These are phyloP conservation scores for Edaphochlamys debaryana DNA, from an alignment of 139 green algal species.

Conservation along the genomic window DNA sequence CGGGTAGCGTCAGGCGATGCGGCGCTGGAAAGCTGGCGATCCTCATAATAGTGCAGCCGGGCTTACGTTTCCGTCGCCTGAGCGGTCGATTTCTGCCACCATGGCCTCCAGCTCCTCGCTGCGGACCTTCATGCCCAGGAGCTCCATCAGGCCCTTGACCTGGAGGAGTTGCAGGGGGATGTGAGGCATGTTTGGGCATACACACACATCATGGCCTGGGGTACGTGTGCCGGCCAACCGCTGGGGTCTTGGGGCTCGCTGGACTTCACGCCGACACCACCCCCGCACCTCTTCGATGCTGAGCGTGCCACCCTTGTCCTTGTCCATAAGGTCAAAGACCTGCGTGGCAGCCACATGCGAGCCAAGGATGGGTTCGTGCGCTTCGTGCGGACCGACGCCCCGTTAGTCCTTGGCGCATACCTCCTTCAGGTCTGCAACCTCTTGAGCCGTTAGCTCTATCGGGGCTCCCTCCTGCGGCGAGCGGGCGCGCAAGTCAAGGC, in stretches of 20 bases:
- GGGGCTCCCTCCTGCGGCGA: not conserved
- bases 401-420: not conserved
- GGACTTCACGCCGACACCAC: too few relatives aligned
- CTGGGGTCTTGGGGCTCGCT: too few relatives aligned
- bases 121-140: conserved; percentile 53
- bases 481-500: too few relatives aligned
- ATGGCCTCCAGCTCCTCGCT: conserved; percentile 45
- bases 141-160: conserved; percentile 56
- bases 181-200: not conserved
- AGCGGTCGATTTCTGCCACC: conserved; percentile 44
- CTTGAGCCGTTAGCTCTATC: conserved; percentile 18
- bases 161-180: too few relatives aligned
- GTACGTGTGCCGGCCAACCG: not conserved
- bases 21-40: too few relatives aligned
- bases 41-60: too few relatives aligned
- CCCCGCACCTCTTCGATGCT: conserved; percentile 37
- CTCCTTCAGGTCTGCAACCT: conserved; percentile 30
- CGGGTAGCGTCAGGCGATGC: too few relatives aligned
- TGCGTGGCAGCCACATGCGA: not conserved
- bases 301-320: conserved; percentile 54
- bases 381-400: not conserved
- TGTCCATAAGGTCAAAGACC: conserved; percentile 64
- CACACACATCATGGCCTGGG: not conserved
- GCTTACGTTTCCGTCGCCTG: conserved; percentile 36
- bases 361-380: too few relatives aligned